phyloP scores from a whole-genome alignment of 306 rosid genomes.

The Hippophae tibetana region DNA sequence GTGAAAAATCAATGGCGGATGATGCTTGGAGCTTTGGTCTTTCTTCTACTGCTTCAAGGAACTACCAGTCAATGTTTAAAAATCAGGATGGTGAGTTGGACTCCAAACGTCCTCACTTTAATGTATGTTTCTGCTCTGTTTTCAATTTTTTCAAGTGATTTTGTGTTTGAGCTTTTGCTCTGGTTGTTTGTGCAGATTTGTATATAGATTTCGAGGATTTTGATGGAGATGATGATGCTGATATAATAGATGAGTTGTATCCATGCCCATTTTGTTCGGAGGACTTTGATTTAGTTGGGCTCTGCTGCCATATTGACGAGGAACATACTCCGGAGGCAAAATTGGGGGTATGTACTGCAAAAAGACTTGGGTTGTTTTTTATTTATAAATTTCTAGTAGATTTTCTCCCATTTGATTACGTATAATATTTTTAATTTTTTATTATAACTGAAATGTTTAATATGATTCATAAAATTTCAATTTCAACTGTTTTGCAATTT shows the following conservation, averaged over 20 bases:
- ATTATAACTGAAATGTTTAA: too few species aligned
- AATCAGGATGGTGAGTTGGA: slow-evolving; percentile 43
- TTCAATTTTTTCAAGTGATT: neutral
- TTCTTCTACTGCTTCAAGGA: slow-evolving; percentile 32
- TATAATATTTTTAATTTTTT: too few species aligned
- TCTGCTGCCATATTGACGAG: slow-evolving; percentile 55
- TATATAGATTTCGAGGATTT: slow-evolving; percentile 54
- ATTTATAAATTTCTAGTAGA: too few species aligned
- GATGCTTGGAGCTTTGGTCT: slow-evolving; percentile 33
- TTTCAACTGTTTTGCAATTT: too few species aligned
- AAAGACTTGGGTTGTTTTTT: too few species aligned
- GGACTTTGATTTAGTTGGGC: slow-evolving; percentile 55
- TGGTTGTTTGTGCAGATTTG: slow-evolving; percentile 32
- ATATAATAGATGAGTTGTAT: slow-evolving; percentile 24
- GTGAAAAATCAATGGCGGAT: slow-evolving; percentile 38
- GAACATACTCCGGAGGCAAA: slow-evolving; percentile 44
- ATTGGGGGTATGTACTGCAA: slow-evolving; percentile 36
- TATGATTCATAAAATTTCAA: too few species aligned
- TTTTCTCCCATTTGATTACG: too few species aligned
- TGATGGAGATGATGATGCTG: slow-evolving; percentile 39
- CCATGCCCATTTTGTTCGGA: slow-evolving; percentile 60
- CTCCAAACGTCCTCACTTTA: neutral
- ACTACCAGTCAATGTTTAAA: slow-evolving; percentile 25
- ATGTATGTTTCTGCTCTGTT: neutral
- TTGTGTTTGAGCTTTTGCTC: neutral